These are phyloP conservation scores for Daldinia bambusicola DNA, from an alignment of 495 filamentous ascomycete species.

Conservation along the genomic window DNA sequence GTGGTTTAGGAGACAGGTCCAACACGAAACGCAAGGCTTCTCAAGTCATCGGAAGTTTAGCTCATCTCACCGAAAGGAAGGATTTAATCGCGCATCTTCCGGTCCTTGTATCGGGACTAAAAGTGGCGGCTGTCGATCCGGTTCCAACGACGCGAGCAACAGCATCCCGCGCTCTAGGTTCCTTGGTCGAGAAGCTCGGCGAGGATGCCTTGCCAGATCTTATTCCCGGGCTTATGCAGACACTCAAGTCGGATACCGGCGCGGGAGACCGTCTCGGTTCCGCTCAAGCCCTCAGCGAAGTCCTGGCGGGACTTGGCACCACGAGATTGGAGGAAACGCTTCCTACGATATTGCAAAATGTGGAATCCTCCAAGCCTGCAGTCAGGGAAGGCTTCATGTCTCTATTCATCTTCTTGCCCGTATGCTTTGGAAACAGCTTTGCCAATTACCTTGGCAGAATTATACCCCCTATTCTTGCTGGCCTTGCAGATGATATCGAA, in stretches of 20 bases:
- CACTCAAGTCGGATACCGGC: slow-evolving; percentile 95
- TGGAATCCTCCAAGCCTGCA: slow-evolving; percentile 86
- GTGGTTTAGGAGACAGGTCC: slow-evolving; percentile 88
- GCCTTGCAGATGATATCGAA: slow-evolving; percentile 94
- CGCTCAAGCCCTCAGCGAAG: slow-evolving; percentile 95
- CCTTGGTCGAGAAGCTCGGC: slow-evolving; percentile 94
- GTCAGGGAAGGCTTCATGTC: slow-evolving; percentile 99
- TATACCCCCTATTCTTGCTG: slow-evolving; percentile 93
- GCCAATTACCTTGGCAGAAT: slow-evolving; percentile 94
- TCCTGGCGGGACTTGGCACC: slow-evolving; percentile 93
- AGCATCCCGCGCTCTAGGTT: slow-evolving; percentile 94
- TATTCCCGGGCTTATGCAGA: slow-evolving; percentile 96
- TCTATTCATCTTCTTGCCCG: slow-evolving; percentile 97
- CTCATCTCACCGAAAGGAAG: slow-evolving; percentile 95
- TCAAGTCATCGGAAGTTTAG: slow-evolving; percentile 96
- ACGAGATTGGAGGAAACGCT: slow-evolving; percentile 92
- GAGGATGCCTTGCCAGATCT: slow-evolving; percentile 97
- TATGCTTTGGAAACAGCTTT: slow-evolving; percentile 99
- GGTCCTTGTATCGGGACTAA: slow-evolving; percentile 89
- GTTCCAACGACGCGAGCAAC: slow-evolving; percentile 97
- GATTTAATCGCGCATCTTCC: slow-evolving; percentile 92
- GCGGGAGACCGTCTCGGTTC: slow-evolving; percentile 95
- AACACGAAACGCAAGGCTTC: slow-evolving; percentile 94
- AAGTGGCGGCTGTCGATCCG: slow-evolving; percentile 89
- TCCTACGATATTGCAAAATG: slow-evolving; percentile 96